A percentile compares a stretch with the other conserved stretches of the same genome.
These are phyloP conservation scores for Sonneratia caseolaris DNA, from an alignment of 345 rosid genomes.

Conservation along the genomic window DNA sequence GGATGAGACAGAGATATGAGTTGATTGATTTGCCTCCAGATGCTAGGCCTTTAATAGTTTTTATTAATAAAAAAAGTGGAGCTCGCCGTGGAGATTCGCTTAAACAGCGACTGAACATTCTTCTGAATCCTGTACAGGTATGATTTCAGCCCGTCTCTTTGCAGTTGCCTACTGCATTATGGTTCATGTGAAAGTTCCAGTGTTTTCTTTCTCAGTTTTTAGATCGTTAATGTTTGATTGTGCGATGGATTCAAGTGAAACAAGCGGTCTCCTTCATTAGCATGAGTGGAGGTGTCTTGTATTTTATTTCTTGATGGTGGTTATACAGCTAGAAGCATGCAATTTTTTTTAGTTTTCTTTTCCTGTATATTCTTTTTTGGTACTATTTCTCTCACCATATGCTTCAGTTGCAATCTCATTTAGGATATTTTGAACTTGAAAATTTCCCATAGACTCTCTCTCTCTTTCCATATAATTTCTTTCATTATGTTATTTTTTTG, in stretches of 20 bases:
- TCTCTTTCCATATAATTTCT: background rate
- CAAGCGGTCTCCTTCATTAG: background rate
- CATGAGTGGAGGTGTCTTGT: background rate
- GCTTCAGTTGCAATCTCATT: background rate
- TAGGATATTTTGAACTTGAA: background rate
- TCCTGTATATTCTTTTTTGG: background rate
- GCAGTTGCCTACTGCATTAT: constrained; percentile 1
- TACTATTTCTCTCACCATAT: background rate
- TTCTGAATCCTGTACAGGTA: constrained; percentile 86
- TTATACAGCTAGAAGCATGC: background rate
- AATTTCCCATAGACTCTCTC: background rate
- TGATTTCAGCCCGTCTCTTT: background rate
- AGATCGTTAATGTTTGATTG: background rate
- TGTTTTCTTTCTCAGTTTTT: background rate
- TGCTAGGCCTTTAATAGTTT: constrained; percentile 77
- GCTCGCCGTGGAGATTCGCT: constrained; percentile 75
- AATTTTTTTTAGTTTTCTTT: too few relatives aligned
- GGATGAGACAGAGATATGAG: constrained; percentile 72
- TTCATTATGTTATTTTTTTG: too few relatives aligned
- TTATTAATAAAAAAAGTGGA: constrained; percentile 87
- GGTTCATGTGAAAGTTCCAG: background rate
- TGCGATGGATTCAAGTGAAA: background rate
- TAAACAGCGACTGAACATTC: constrained; percentile 62
- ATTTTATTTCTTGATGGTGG: background rate
- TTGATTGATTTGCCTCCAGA: constrained; percentile 64